Conservation (phyloP, 805 yeast genomes). For the Cephaloascus albidus region DNA sequence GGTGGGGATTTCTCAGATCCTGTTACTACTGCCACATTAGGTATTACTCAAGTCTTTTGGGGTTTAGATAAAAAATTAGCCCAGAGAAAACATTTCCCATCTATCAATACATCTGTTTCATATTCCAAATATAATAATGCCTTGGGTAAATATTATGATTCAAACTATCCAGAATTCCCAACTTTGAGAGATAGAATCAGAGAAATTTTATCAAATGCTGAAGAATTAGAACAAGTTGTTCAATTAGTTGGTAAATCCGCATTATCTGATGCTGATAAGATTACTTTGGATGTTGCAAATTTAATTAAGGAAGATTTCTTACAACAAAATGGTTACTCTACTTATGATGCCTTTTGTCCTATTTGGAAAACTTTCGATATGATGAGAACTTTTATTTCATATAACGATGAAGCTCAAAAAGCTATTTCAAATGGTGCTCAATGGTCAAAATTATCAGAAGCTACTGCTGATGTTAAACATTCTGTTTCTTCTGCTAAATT, state of each 20-base stretch:
- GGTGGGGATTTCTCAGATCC: constrained; percentile 99
- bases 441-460: constrained; percentile 88
- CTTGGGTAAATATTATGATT: constrained; percentile 76
- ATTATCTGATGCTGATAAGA: constrained; percentile 91
- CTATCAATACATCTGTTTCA: constrained; percentile 91
- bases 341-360: constrained; percentile 98
- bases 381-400: constrained; percentile 92
- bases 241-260: constrained; percentile 99
- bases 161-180: constrained; percentile 87
- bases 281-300: constrained; percentile 85
- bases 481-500: constrained; percentile 91
- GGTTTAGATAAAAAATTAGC: constrained; percentile 98
- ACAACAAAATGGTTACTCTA: constrained; percentile 98
- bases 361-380: constrained; percentile 97
- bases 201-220: constrained; percentile 94
- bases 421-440: constrained; percentile 88
- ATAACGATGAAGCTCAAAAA: constrained; percentile 96
- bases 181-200: constrained; percentile 81
- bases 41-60: constrained; percentile 99
- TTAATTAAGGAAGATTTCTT: constrained; percentile 96
- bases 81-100: constrained; percentile 99
- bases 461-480: constrained; percentile 87
- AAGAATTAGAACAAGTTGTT: constrained; percentile 97
- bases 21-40: constrained; percentile 94
- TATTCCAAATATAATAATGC: constrained; percentile 94